Conservation (phyloP, 106 monocot genomes). For the Allium cepa region DNA sequence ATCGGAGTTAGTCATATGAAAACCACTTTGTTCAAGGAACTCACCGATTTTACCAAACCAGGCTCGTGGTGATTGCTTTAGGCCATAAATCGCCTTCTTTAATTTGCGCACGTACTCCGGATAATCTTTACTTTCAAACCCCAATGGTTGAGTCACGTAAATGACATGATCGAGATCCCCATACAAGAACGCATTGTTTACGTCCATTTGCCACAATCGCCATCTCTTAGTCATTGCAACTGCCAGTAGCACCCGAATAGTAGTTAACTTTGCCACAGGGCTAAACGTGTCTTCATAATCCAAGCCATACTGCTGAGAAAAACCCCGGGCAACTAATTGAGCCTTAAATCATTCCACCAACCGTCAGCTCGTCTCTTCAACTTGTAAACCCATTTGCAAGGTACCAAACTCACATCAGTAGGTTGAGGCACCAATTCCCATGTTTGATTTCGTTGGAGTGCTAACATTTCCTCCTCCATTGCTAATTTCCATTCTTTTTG, state of each 20-base stretch:
- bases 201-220: not conserved
- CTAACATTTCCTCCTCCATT: conserved; percentile 3
- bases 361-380: not conserved
- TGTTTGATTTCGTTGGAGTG: not conserved
- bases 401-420: not conserved
- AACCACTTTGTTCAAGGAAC: not conserved
- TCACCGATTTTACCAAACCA: not conserved
- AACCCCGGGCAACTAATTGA: not conserved
- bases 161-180: not conserved
- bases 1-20: not conserved
- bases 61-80: not conserved
- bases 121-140: not conserved
- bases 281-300: conserved; percentile 1
- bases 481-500: conserved; percentile 4
- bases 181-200: not conserved
- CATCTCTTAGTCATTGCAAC: not conserved
- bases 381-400: not conserved
- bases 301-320: not conserved
- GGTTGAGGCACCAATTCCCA: not conserved
- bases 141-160: not conserved
- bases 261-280: not conserved
- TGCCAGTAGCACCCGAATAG: not conserved
- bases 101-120: not conserved
- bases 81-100: not conserved
- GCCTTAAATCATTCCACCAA: not conserved